phyloP scores from a whole-genome alignment of 129 eudicot genomes.

The Calendula officinalis region DNA sequence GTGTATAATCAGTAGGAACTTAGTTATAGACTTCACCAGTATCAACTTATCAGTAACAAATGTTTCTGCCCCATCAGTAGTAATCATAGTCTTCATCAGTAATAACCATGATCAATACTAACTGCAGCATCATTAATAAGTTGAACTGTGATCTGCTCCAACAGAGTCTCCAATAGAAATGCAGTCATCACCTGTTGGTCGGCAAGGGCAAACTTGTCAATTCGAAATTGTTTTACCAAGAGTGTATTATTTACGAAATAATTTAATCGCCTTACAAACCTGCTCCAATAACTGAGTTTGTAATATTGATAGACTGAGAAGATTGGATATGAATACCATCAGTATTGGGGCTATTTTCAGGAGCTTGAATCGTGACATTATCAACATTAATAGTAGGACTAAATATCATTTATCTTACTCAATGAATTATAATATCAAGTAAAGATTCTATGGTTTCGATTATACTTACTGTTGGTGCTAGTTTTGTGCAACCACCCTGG shows the following conservation, averaged over 20 bases:
- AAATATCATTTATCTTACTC: too few species aligned
- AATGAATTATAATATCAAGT: not conserved
- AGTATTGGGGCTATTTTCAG: conserved; percentile 66
- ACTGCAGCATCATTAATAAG: too few species aligned
- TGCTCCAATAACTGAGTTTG: conserved; percentile 38
- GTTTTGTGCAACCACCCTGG: conserved; percentile 55
- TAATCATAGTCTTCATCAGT: too few species aligned
- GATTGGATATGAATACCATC: conserved; percentile 73
- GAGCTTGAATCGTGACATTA: conserved; percentile 45
- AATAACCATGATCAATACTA: too few species aligned
- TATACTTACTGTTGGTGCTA: conserved; percentile 72
- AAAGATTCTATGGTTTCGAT: not conserved
- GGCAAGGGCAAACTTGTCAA: conserved; percentile 1
- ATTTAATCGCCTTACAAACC: conserved; percentile 26
- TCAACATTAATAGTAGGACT: conserved; percentile 39
- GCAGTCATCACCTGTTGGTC: conserved; percentile 63
- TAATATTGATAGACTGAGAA: conserved; percentile 38
- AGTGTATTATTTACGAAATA: not conserved
- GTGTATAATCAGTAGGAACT: too few species aligned
- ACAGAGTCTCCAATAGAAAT: conserved; percentile 72
- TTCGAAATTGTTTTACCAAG: not conserved
- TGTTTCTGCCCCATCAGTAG: too few species aligned
- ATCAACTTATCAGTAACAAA: too few species aligned
- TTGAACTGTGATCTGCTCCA: too few species aligned
- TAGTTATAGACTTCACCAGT: too few species aligned